These are phyloP conservation scores for Domatiomyces catenatus DNA, from an alignment of 2,329 filamentous ascomycete genomes.

Conservation along the genomic window DNA sequence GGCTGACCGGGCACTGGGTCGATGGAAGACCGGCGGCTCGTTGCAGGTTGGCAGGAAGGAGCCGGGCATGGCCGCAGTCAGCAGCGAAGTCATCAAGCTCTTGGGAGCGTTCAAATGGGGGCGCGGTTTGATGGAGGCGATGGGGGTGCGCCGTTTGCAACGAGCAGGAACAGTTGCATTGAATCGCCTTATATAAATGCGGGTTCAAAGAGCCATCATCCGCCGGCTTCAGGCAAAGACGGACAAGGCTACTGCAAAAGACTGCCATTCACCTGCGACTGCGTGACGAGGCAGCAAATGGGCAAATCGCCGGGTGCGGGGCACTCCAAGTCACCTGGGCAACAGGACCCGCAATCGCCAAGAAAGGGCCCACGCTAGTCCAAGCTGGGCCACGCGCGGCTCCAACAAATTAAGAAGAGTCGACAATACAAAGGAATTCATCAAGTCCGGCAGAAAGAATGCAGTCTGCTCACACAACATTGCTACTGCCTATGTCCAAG, in stretches of 20 bases:
- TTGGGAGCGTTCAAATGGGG: neutral
- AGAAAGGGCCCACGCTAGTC: neutral
- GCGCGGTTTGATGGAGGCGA: neutral
- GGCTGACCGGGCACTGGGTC: neutral
- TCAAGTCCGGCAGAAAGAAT: too few species aligned
- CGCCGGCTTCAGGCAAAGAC: neutral
- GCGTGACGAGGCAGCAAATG: neutral
- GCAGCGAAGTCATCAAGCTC: neutral
- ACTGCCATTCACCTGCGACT: neutral
- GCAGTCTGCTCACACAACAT: too few species aligned
- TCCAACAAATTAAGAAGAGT: too few species aligned
- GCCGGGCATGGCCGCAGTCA: conserved; percentile 5
- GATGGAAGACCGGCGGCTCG: neutral
- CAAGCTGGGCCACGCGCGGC: too few species aligned
- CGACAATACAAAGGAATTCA: too few species aligned
- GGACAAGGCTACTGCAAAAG: neutral
- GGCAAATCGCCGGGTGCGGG: neutral
- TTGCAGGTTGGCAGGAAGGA: conserved; percentile 6
- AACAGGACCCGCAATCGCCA: neutral
- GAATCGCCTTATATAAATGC: neutral
- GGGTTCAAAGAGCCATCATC: neutral
- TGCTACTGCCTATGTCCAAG: neutral
- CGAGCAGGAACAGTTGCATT: neutral
- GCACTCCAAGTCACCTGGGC: neutral
- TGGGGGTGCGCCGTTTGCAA: neutral